Conservation (phyloP, 2,329 filamentous ascomycete genomes). For the Aureobasidium zeae region DNA sequence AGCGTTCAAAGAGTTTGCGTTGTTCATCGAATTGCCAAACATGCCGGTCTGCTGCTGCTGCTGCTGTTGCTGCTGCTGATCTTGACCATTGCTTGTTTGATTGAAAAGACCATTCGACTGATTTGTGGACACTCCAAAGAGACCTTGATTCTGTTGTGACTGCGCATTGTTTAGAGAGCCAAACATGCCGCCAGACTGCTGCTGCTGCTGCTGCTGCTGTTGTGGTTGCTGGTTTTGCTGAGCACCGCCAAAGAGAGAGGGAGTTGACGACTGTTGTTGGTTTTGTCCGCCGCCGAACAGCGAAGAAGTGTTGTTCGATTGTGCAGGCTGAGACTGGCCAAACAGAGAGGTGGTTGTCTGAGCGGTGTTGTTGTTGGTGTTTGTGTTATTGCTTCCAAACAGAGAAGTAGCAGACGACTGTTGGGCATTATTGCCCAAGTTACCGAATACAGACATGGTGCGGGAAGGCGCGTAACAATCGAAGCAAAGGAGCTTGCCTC, state of each 20-base stretch:
- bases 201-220: slow-evolving; percentile 32
- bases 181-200: slow-evolving; percentile 29
- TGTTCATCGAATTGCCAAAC: slow-evolving; percentile 22
- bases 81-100: slow-evolving; percentile 19
- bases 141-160: slow-evolving; percentile 20
- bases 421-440: slow-evolving; percentile 2
- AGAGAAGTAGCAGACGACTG: slow-evolving; percentile 3
- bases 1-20: slow-evolving; percentile 19
- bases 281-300: slow-evolving; percentile 29
- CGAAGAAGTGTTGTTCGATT: slow-evolving; percentile 26
- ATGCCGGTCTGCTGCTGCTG: slow-evolving; percentile 22
- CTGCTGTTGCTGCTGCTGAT: slow-evolving; percentile 28
- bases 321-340: slow-evolving; percentile 10
- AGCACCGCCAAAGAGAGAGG: slow-evolving; percentile 22
- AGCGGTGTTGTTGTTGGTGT: slow-evolving; percentile 14
- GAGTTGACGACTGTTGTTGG: slow-evolving; percentile 21
- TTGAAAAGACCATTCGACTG: slow-evolving; percentile 30
- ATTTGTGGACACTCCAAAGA: slow-evolving; percentile 19
- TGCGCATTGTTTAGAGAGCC: slow-evolving; percentile 21
- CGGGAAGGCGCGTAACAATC: background rate
- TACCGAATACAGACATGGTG: slow-evolving; percentile 14
- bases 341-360: slow-evolving; percentile 12
- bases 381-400: background rate
- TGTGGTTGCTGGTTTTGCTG: slow-evolving; percentile 23
- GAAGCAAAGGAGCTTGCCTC: slow-evolving; percentile 9